Evolutionary conservation across 345 rosid genomes (phyloP), one percentile per base, ranked within the genome.

Genomic region (Odontarrhena argentea): DNA sequence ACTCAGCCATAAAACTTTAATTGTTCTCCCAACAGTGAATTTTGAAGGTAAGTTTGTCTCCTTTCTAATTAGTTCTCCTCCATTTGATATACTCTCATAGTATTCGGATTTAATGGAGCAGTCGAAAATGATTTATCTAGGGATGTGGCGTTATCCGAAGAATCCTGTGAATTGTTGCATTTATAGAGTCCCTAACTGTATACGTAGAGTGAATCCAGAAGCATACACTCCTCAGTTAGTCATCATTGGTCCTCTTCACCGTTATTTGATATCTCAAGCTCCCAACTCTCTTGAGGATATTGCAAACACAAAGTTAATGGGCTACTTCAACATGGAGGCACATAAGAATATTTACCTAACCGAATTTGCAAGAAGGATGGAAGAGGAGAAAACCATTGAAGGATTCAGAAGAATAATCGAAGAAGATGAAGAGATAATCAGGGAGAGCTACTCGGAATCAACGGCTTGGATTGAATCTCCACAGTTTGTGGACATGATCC

Each of bases 401-500:
- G 10, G 5, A 24, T 48, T 22, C 30, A 48, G 7, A 14, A 48
- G 30, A 15, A 6, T 24, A 2, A 48, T 48, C 9, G 11, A 48
- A 48, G 26, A 7, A 6, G 28, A 48, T 8, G 53, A 48, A 48
- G 26, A 48, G 15, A 22, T 2, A 9, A 48, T 48, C 26, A 48
- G 53, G 12, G 53, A 7, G 22, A 48, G 32, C 53, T 48, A 48
- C 53, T 18, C 53, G 22, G 53, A 48, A 48, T 48, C 53, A 48
- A 48, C 53, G 11, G 28, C 30, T 1, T 48, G 53, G 53, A 48
- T 48, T 48, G 6, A 9, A 25, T 56, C 76, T 22, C 40, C 0
- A 40, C 12, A 64, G 13, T 64, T 72, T 8, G 76, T 72, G 22
- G 70, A 72, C 2, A 57, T 72, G 60, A 65, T 72, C 30, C 18